These are phyloP conservation scores for Hibiscus syriacus DNA, from an alignment of 345 rosid species.

Conservation along the genomic window DNA sequence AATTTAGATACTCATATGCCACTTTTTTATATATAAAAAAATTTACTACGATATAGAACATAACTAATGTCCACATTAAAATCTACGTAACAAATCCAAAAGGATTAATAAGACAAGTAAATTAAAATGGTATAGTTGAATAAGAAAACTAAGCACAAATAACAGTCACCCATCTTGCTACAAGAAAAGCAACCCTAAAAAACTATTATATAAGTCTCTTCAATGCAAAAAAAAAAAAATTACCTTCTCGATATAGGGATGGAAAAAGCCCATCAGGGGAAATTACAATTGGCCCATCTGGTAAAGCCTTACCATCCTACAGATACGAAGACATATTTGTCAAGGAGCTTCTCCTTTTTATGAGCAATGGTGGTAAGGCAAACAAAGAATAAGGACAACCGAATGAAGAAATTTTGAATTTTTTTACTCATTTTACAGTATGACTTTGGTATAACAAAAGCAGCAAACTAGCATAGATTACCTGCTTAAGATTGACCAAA, in stretches of 20 bases:
- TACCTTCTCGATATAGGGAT: conserved; percentile 91
- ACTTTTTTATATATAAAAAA: background rate
- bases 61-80: background rate
- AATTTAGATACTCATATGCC: background rate
- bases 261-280: conserved; percentile 99
- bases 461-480: conserved; percentile 14
- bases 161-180: background rate
- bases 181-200: background rate
- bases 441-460: background rate
- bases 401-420: background rate
- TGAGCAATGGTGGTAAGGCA: background rate
- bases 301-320: conserved; percentile 90
- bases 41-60: background rate
- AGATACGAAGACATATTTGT: conserved; percentile 1
- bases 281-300: conserved; percentile 95
- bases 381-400: background rate
- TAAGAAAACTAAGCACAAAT: too few species aligned
- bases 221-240: background rate
- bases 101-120: too few species aligned
- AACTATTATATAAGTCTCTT: background rate
- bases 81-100: too few species aligned
- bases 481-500: conserved; percentile 88
- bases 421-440: conserved; percentile 1
- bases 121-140: too few species aligned
- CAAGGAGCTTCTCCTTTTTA: background rate